Evolutionary conservation across 2,329 filamentous ascomycete species (phyloP).

Genomic region (Akanthomyces dipterigenus): DNA sequence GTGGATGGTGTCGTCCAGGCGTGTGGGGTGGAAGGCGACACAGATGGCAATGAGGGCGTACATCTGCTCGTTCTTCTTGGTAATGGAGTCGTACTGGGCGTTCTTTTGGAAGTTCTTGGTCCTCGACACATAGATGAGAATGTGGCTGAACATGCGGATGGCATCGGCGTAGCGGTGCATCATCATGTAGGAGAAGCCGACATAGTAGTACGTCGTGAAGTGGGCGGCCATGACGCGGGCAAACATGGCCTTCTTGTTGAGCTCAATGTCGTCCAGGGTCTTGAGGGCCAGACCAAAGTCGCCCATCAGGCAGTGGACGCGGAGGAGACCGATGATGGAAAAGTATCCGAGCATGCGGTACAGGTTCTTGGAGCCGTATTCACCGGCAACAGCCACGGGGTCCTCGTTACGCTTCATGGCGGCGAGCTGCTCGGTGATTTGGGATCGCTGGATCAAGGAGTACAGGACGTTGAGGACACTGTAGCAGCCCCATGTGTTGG

Average conservation of each 20-base stretch:
- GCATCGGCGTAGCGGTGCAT: conserved; percentile 99
- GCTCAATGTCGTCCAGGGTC: conserved; percentile 97
- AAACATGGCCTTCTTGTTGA: conserved; percentile 99
- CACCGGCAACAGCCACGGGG: conserved; percentile 76
- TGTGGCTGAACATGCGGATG: conserved; percentile 99
- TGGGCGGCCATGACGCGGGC: conserved; percentile 98
- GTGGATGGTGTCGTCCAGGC: conserved; percentile 98
- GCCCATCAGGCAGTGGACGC: conserved; percentile 91
- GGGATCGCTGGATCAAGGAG: conserved; percentile 95
- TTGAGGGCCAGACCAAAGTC: conserved; percentile 98
- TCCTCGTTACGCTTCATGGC: conserved; percentile 95
- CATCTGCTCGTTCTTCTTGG: conserved; percentile 99
- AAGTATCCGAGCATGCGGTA: conserved; percentile 99
- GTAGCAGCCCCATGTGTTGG: conserved; percentile 99
- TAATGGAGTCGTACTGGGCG: conserved; percentile 94
- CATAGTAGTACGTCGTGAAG: conserved; percentile 99
- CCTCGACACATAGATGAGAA: conserved; percentile 94
- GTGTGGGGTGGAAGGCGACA: conserved; percentile 93
- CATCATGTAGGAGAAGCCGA: conserved; percentile 99
- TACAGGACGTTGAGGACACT: conserved; percentile 98
- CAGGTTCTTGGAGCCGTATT: conserved; percentile 88
- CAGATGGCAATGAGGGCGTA: conserved; percentile 98
- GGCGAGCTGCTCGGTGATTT: conserved; percentile 94
- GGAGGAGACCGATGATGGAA: conserved; percentile 93
- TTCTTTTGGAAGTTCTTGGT: conserved; percentile 99